Conservation (phyloP, 2,329 filamentous ascomycete genomes). For the Chalaropsis thielavioides region DNA sequence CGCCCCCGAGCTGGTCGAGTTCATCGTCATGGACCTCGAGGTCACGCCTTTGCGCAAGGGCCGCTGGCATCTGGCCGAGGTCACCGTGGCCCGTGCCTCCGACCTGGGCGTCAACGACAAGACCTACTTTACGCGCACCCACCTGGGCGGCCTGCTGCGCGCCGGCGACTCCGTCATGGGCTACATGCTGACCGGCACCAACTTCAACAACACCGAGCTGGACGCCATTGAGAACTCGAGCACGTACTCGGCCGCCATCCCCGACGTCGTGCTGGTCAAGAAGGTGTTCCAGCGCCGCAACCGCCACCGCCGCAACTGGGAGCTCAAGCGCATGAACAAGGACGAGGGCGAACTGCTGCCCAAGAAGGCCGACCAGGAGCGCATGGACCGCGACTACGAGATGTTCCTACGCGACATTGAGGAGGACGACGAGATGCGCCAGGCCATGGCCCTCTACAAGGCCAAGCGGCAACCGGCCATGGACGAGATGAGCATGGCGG, state of each 20-base stretch:
- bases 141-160: constrained; percentile 72
- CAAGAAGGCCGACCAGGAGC: constrained; percentile 74
- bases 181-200: constrained; percentile 78
- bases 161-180: constrained; percentile 87
- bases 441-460: constrained; percentile 79
- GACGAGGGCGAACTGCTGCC: constrained; percentile 80
- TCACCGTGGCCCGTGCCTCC: constrained; percentile 70
- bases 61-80: constrained; percentile 72
- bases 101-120: constrained; percentile 77
- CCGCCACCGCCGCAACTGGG: constrained; percentile 72
- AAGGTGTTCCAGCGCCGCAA: constrained; percentile 88
- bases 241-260: constrained; percentile 63
- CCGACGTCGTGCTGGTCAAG: constrained; percentile 91
- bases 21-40: constrained; percentile 90
- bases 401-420: constrained; percentile 95
- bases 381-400: constrained; percentile 87
- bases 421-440: constrained; percentile 77
- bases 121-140: constrained; percentile 80
- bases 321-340: constrained; percentile 80
- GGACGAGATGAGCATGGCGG: constrained; percentile 55
- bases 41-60: constrained; percentile 60
- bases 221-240: constrained; percentile 68
- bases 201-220: constrained; percentile 81
- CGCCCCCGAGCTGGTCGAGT: constrained; percentile 73
- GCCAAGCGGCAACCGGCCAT: constrained; percentile 38